Evolutionary conservation across 352 stramenopile genomes (phyloP), one percentile per base, ranked within the genome.

Genomic region (Phytophthora tentaculata): DNA sequence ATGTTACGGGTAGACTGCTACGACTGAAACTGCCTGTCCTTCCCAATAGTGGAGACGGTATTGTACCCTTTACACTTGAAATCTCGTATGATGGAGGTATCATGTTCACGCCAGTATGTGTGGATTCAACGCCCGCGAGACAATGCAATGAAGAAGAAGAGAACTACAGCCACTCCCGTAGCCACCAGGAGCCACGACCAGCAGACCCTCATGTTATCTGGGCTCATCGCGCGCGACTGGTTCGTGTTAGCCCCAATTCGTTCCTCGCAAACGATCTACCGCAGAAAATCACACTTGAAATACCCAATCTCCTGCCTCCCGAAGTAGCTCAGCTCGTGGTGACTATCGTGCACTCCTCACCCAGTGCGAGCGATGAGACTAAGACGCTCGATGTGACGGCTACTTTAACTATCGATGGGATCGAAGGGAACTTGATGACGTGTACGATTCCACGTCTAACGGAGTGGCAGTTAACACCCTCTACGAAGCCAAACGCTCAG

Each of bases 21-120:
- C 64, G 64, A 12, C 72, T 88, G 29, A 59, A 59, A 9, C 65
- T 68, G 2, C 79, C 79, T 16, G 35, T 45, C 17, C 68, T 89
- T 29, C 16, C 54, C 14, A 54, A 29, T 10, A 50, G 48, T 4
- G 56, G 26, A 17, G 48, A 71, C 7, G 43, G 72, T n/a, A 55
- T 86, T 5, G 13, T 69, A 22, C 67, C 69, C 1, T 91, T 75
- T 39, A 49, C 37, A 14, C 56, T 91, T 10, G 75, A 90, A n/a
- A 74, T 90, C 4, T 91, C 80, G 45, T 88, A 84, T 57, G 87
- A 91, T 28, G 72, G 65, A 20, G 81, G 80, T 8, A 44, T 77
- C 7, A 64, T 79, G 20, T 92, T 89, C 61, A 54, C 64, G 1
- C 71, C 71, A 1, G 62, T 92, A 1, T 58, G 39, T 28, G 67